Evolutionary conservation across 2,329 filamentous ascomycete genomes (phyloP).

Genomic region (Colletotrichum spaethianum): DNA sequence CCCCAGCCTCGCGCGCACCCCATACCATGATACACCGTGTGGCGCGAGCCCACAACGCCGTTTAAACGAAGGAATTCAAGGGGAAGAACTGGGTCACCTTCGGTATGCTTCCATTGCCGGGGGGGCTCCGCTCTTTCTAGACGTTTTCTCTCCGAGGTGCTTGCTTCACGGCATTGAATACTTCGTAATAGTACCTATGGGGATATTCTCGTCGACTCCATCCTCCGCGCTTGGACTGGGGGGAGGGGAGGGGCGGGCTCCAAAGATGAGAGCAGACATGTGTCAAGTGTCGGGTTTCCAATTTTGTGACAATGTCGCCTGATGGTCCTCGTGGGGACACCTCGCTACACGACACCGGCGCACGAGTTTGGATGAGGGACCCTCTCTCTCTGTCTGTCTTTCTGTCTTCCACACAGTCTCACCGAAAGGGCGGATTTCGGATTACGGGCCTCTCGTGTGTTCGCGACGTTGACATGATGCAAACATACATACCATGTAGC

Average conservation of each 20-base stretch:
- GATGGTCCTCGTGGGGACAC: neutral
- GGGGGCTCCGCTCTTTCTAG: slow-evolving; percentile 30
- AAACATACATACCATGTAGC: no score
- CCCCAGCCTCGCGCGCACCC: slow-evolving; percentile 15
- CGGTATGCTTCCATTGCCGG: neutral
- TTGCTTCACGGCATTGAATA: no score
- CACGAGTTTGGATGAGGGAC: neutral
- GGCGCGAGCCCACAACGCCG: neutral
- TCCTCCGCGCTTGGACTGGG: neutral
- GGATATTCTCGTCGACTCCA: neutral
- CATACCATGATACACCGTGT: neutral
- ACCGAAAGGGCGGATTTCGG: neutral
- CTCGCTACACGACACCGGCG: neutral
- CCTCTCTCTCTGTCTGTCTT: neutral
- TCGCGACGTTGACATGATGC: neutral
- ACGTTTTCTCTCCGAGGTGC: slow-evolving; percentile 24
- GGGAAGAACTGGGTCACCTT: neutral
- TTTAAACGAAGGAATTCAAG: neutral
- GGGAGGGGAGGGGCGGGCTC: neutral
- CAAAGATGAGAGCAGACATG: neutral
- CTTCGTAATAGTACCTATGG: no score
- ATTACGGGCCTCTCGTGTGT: neutral
- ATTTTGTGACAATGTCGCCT: neutral
- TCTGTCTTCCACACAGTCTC: neutral
- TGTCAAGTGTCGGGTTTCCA: neutral